phyloP scores from a whole-genome alignment of 129 eudicot species.

The Flaveria bidentis region DNA sequence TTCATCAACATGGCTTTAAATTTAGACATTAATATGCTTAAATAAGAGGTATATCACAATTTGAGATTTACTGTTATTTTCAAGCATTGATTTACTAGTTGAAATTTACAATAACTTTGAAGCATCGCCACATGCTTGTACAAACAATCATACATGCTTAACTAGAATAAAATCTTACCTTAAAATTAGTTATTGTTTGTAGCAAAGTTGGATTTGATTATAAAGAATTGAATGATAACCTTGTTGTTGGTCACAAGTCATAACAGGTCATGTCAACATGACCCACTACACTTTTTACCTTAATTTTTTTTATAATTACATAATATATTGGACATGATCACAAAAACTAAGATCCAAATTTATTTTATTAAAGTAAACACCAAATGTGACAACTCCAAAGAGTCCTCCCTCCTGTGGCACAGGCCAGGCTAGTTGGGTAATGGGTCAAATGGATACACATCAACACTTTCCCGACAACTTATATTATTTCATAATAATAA shows the following conservation, averaged over 20 bases:
- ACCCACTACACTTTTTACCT: slow-evolving; percentile 6
- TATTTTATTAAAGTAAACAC: not conserved
- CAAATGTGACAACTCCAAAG: not conserved
- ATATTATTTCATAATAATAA: not conserved
- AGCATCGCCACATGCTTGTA: slow-evolving; percentile 1
- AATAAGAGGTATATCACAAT: not conserved
- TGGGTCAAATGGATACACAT: not conserved
- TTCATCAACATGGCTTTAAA: too few species aligned
- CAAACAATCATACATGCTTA: not conserved
- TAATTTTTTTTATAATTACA: slow-evolving; percentile 7
- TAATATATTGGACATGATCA: slow-evolving; percentile 3
- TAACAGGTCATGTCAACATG: not conserved
- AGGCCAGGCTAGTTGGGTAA: not conserved
- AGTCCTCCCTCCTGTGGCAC: not conserved
- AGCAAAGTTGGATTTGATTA: not conserved
- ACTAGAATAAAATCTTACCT: not conserved
- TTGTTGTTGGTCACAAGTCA: not conserved
- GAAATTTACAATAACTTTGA: not conserved
- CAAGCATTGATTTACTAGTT: not conserved
- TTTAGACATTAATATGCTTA: too few species aligned
- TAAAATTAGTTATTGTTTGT: not conserved
- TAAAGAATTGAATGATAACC: not conserved
- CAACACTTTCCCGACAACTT: not conserved
- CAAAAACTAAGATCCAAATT: not conserved
- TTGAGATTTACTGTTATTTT: not conserved